Conservation (phyloP, 2,329 filamentous ascomycete genomes). For the Hypoxylon sp. region DNA sequence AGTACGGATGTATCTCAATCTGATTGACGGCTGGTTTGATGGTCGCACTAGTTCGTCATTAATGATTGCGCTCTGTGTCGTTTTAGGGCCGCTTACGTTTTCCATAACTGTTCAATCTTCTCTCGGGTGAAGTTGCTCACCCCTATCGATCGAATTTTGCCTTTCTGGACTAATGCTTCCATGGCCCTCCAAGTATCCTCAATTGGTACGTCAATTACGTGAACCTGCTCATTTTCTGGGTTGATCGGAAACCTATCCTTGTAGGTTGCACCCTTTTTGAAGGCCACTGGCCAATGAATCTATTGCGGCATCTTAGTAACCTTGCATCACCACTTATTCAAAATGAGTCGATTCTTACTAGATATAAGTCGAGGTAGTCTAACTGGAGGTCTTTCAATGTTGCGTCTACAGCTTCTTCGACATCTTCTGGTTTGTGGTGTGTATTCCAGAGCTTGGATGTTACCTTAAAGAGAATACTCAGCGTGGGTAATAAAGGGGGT, state of each 20-base stretch:
- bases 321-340: not conserved
- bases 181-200: conserved; percentile 22
- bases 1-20: conserved; percentile 64
- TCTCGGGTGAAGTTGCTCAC: conserved; percentile 71
- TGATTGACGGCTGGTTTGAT: conserved; percentile 68
- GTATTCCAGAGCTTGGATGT: conserved; percentile 50
- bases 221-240: conserved; percentile 36
- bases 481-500: not conserved
- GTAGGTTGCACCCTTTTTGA: conserved; percentile 34
- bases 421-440: conserved; percentile 54
- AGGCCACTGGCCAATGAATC: conserved; percentile 58
- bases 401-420: not conserved
- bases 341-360: not conserved
- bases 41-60: conserved; percentile 54
- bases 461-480: not conserved
- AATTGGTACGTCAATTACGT: conserved; percentile 50
- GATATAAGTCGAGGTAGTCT: not conserved
- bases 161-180: conserved; percentile 64
- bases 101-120: conserved; percentile 68
- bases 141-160: conserved; percentile 71
- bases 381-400: not conserved
- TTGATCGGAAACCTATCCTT: conserved; percentile 48
- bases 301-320: not conserved
- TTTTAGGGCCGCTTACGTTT: conserved; percentile 46
- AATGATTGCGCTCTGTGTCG: not conserved